Evolutionary conservation across 768 basidiomycete species (phyloP).

Genomic region (Phaeolepiota aurea): DNA sequence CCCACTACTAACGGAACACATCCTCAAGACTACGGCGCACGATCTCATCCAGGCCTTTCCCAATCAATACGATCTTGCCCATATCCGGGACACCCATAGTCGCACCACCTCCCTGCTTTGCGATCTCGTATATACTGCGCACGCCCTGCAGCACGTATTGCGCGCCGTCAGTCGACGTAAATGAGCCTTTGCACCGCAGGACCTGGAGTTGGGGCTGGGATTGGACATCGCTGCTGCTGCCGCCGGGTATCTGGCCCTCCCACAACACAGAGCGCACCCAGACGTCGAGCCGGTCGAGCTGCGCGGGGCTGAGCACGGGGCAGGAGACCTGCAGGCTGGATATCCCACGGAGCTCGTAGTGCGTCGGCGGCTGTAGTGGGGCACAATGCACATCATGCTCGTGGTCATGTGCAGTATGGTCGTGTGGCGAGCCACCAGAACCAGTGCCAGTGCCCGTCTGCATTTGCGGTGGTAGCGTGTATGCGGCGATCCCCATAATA

Average conservation of each 20-base stretch:
- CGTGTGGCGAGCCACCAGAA: background rate
- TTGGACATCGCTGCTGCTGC: constrained; percentile 5
- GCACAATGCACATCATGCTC: constrained; percentile 13
- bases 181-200: constrained; percentile 84
- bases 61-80: constrained; percentile 86
- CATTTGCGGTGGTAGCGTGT: constrained; percentile 41
- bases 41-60: constrained; percentile 59
- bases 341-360: constrained; percentile 77
- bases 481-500: constrained; percentile 81
- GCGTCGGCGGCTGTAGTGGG: constrained; percentile 31
- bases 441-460: constrained; percentile 5
- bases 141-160: constrained; percentile 87
- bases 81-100: constrained; percentile 43
- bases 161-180: constrained; percentile 43
- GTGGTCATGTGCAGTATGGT: constrained; percentile 19
- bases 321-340: constrained; percentile 69
- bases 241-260: constrained; percentile 51
- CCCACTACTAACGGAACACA: constrained; percentile 14
- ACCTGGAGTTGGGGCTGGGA: constrained; percentile 39
- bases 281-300: constrained; percentile 52
- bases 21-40: constrained; percentile 47
- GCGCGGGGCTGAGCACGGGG: constrained; percentile 43
- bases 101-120: constrained; percentile 30
- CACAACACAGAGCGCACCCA: constrained; percentile 82
- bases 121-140: constrained; percentile 79